Evolutionary conservation across 768 basidiomycete genomes (phyloP).

Genomic region (Strobilomyces dryophilus): DNA sequence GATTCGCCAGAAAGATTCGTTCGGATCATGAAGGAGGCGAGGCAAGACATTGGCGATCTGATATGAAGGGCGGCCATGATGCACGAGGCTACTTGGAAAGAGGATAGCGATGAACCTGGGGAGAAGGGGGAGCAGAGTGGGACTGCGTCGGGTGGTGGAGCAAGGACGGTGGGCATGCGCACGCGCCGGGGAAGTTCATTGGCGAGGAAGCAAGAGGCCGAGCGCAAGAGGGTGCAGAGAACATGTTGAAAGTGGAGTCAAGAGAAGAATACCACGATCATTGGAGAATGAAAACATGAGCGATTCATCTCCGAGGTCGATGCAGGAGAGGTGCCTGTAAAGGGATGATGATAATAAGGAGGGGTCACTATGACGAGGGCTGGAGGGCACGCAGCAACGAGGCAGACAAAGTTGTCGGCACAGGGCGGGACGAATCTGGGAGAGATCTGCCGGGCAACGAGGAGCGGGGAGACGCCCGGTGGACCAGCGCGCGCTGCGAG

Average conservation of each 20-base stretch:
- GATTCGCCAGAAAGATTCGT: conserved; percentile 10
- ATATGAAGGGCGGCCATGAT: conserved; percentile 30
- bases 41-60: conserved; percentile 24
- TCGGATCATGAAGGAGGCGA: conserved; percentile 30
- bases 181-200: conserved; percentile 17
- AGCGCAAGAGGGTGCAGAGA: conserved; percentile 21
- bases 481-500: conserved; percentile 9
- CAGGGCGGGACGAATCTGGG: conserved; percentile 12
- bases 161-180: neutral
- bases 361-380: neutral
- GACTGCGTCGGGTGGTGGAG: conserved; percentile 6
- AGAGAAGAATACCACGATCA: conserved; percentile 25
- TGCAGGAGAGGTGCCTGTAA: conserved; percentile 19
- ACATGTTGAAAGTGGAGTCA: conserved; percentile 30
- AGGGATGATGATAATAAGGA: conserved; percentile 10
- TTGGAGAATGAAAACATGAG: conserved; percentile 27
- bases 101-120: neutral
- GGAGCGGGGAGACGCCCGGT: conserved; percentile 16
- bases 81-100: conserved; percentile 20
- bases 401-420: conserved; percentile 21
- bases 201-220: conserved; percentile 21
- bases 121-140: neutral
- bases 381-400: conserved; percentile 14
- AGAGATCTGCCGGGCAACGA: conserved; percentile 14
- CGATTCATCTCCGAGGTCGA: conserved; percentile 33